phyloP scores from a whole-genome alignment of 2,329 filamentous ascomycete species.

The Ophiobolus disseminans region DNA sequence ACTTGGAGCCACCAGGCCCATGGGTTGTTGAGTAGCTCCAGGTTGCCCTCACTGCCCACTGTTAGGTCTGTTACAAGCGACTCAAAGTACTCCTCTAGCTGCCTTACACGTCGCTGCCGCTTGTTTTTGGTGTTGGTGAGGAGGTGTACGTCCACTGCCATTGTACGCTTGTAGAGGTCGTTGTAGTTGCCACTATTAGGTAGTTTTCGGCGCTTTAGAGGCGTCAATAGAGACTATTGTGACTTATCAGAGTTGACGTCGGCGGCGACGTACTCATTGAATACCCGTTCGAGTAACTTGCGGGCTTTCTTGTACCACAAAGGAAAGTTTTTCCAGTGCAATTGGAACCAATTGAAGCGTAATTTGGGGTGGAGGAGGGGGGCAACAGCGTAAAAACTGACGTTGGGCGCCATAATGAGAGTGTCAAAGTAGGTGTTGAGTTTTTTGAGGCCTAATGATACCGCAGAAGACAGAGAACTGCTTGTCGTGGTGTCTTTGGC shows the following conservation, averaged over 20 bases:
- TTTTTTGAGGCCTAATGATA: background rate
- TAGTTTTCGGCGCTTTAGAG: background rate
- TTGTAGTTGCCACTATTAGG: background rate
- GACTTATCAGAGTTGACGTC: too few species aligned
- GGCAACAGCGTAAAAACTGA: too few species aligned
- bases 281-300: background rate
- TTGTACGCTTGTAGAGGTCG: background rate
- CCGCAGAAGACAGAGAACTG: background rate
- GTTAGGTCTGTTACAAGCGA: background rate
- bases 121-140: background rate
- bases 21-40: background rate
- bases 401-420: background rate
- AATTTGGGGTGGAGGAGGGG: background rate
- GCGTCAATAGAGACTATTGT: too few species aligned
- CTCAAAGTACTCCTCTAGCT: background rate
- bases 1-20: slow-evolving; percentile 6
- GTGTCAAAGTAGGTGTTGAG: background rate
- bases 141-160: background rate
- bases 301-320: background rate
- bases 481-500: background rate
- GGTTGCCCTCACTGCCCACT: background rate
- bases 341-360: background rate
- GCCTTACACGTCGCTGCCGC: background rate
- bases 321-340: background rate
- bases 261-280: background rate